Percentiles rank a stretch among this genome's conserved stretches.
phyloP scores from a whole-genome alignment of 2,329 filamentous ascomycete genomes.

The Ambrosiella xylebori region DNA sequence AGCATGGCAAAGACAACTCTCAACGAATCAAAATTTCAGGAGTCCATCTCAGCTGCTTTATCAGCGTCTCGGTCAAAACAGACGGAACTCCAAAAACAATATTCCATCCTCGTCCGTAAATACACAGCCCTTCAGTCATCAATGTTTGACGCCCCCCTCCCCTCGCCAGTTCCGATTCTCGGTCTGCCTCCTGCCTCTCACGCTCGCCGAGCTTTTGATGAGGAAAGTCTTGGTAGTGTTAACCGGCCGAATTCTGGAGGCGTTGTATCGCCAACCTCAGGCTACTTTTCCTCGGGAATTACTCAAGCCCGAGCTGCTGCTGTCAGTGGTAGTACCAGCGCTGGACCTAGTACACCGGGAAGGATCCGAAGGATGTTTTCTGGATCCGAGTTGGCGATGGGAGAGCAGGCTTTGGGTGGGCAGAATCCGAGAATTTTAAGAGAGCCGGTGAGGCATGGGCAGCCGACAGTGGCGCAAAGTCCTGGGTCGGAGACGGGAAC shows the following conservation, averaged over 20 bases:
- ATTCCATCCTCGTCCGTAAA: slow-evolving; percentile 31
- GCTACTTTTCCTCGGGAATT: not conserved
- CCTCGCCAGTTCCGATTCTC: slow-evolving; percentile 5
- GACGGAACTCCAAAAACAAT: slow-evolving; percentile 35
- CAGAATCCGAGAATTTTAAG: not conserved
- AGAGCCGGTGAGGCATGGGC: not conserved
- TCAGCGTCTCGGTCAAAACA: slow-evolving; percentile 37
- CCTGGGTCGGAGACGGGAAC: not conserved
- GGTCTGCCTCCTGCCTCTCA: not conserved
- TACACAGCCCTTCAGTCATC: slow-evolving; percentile 35
- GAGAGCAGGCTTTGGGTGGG: not conserved
- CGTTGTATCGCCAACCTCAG: not conserved
- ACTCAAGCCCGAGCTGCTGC: not conserved
- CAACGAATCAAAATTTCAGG: not conserved
- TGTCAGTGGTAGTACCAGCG: slow-evolving; percentile 13
- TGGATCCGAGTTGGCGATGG: slow-evolving; percentile 26
- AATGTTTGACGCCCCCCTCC: slow-evolving; percentile 21
- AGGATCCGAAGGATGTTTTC: slow-evolving; percentile 27
- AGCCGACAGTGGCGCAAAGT: not conserved
- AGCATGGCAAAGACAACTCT: not conserved
- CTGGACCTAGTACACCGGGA: slow-evolving; percentile 20
- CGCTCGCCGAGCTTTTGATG: not conserved
- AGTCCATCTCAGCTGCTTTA: slow-evolving; percentile 19
- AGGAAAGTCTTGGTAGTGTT: slow-evolving; percentile 13
- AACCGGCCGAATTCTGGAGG: not conserved